Base-by-base conservation (phyloP, 2,329 filamentous ascomycete species). In the Pseudocercospora eumusae region DNA sequence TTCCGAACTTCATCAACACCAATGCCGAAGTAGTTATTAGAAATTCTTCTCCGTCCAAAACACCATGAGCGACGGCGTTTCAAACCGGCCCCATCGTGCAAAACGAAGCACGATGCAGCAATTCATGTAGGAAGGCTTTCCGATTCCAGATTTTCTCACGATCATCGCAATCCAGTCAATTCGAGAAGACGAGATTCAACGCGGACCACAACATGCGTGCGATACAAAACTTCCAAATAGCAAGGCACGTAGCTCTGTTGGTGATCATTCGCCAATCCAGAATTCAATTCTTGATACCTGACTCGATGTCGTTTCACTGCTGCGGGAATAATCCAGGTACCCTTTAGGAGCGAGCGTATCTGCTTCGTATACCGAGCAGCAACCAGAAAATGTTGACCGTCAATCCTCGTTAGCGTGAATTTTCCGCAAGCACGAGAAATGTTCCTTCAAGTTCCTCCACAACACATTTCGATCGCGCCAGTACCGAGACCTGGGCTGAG, bases 1-100 rank as follows among this genome's bases (percentile, higher is more conserved):
- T n/a, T n/a, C n/a, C 54, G 36, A 57, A 47, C 27, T 25, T 57
- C 42, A 25, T 45, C 55, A 47, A 18, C 55, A 47, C 33, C 55
- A 47, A 57, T 28, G 42, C 55, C 55, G 42, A 36, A 47, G 55
- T n/a, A n/a, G n/a, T n/a, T n/a, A n/a, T 57, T 54, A 18, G 28
- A 15, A 10, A 27, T 18, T 33, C 52, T 54, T 54, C 52, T 54
- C 52, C 31, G 27, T 40, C 18, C 28, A 11, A n/a, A 54, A 4
- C 28, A 54, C 18, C 28, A 28, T 31, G 49, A 52, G 47, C 9
- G 47, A 28, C 47, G 47, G 47, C 47, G 47, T 52, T 52, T 52
- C 47, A 52, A 52, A 11, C 9, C n/a, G 47, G 47, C 47, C 47
- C 15, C 25, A 25, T 20, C 47, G 23, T 52, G 47, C 21, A 25